Conservation (phyloP, 2,329 filamentous ascomycete genomes). For the Acarospora socialis region DNA sequence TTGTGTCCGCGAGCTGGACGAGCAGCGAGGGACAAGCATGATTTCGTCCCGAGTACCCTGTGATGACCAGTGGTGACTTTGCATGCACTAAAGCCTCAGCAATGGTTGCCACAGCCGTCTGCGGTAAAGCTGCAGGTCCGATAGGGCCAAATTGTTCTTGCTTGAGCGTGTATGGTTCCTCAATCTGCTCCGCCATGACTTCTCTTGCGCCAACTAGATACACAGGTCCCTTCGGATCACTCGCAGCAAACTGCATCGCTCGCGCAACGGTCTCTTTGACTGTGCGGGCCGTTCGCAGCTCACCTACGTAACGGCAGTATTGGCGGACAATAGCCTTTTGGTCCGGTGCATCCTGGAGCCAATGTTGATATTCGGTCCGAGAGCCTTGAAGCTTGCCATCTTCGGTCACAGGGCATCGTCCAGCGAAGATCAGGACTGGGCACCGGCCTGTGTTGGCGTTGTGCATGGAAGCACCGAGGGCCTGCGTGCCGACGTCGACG, state of each 20-base stretch:
- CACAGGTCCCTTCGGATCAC: slow-evolving; percentile 63
- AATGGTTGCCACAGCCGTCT: slow-evolving; percentile 31
- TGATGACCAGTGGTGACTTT: slow-evolving; percentile 34
- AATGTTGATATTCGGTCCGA: slow-evolving; percentile 75
- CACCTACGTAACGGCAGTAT: slow-evolving; percentile 71
- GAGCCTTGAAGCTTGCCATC: slow-evolving; percentile 64
- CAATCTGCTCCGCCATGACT: slow-evolving; percentile 73
- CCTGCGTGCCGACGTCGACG: slow-evolving; percentile 71
- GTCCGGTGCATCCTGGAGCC: slow-evolving; percentile 73
- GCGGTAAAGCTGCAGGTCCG: slow-evolving; percentile 48
- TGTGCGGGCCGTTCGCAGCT: slow-evolving; percentile 73
- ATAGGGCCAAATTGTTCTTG: slow-evolving; percentile 59
- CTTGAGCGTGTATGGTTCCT: slow-evolving; percentile 53
- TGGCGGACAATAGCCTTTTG: slow-evolving; percentile 68
- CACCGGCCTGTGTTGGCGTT: slow-evolving; percentile 63
- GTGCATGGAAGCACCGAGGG: slow-evolving; percentile 62
- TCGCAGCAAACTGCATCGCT: slow-evolving; percentile 66
- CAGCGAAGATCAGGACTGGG: slow-evolving; percentile 65
- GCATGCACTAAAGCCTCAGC: slow-evolving; percentile 30
- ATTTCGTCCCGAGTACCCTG: slow-evolving; percentile 36
- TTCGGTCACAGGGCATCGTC: slow-evolving; percentile 60
- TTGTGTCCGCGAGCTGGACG: slow-evolving; percentile 31
- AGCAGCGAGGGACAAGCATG: slow-evolving; percentile 29
- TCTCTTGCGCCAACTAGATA: slow-evolving; percentile 68
- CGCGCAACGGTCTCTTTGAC: slow-evolving; percentile 83